Base-by-base conservation (phyloP, 2,329 filamentous ascomycete genomes). In the Verticillium nonalfalfae region DNA sequence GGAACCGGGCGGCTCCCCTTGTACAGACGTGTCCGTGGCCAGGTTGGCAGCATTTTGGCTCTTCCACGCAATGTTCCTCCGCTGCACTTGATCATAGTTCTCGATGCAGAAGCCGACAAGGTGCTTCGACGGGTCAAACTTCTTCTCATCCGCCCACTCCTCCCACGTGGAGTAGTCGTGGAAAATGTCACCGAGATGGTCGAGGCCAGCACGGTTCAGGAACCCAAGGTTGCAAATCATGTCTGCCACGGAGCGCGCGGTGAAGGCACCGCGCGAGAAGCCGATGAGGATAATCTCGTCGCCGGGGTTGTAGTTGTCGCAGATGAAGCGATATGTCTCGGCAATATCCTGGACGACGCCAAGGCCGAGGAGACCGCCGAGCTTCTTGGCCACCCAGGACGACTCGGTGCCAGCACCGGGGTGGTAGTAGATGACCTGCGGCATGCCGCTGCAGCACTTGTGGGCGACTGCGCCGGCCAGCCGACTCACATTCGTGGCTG, bases 351-450 rank as follows among this genome's bases (percentile, higher is more conserved):
- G 61, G 7, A 64, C 64, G 11, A 72, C 62, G 15, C 69, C 70
- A n/a, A 66, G 63, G 1, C 70, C 70, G 1, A 69, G 60, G 2
- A 65, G 63, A 21, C 69, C 68, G 40, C 69, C 68, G 2, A 67
- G 64, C 7, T 61, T 63, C 40, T 67, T 61, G 6, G 67, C 68
- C 14, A 64, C 62, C 40, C 66, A 65, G 39, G 64, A 65, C 14
- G 64, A 64, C 14, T 66, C 68, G 3, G 69, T 70, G 1, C 73
- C 74, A 26, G 73, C 71, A 10, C 74, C 74, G 7, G 73, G 69
- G n/a, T 76, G 72, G 59, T 76, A 76, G 63, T 72, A 74, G 7
- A 76, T 69, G 34, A 76, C 59, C 63, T 76, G 74, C 11, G 72
- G 69, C 67, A 70, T 69, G 57, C 68, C 65, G 21, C 68, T 69